These are phyloP conservation scores for Ophiocordyceps robertsii DNA, from an alignment of 2,329 filamentous ascomycete species.

Conservation along the genomic window DNA sequence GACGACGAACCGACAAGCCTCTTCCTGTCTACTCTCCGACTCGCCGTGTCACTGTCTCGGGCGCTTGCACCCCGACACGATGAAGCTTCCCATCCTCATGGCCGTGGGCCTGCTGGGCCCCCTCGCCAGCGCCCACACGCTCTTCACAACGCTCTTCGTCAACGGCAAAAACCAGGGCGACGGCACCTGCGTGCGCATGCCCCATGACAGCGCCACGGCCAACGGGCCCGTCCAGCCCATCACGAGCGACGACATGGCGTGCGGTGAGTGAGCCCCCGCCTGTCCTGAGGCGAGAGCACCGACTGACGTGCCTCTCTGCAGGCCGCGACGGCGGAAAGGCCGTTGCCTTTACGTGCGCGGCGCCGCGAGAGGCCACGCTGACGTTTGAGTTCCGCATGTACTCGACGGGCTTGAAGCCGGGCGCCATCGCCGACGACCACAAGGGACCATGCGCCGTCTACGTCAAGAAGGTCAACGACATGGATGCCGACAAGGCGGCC, in stretches of 20 bases:
- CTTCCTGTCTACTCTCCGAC: too few relatives aligned
- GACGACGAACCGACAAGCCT: too few relatives aligned
- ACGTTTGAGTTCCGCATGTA: slow-evolving; percentile 55
- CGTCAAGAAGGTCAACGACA: slow-evolving; percentile 53
- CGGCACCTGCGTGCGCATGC: slow-evolving; percentile 59
- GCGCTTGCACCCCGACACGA: slow-evolving; percentile 16
- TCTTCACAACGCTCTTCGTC: slow-evolving; percentile 51
- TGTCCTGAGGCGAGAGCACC: not conserved
- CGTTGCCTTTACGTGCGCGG: slow-evolving; percentile 35
- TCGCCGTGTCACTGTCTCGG: slow-evolving; percentile 6
- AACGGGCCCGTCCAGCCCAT: slow-evolving; percentile 46
- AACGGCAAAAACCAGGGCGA: slow-evolving; percentile 53
- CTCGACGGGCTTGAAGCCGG: slow-evolving; percentile 39
- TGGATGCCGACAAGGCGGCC: slow-evolving; percentile 34
- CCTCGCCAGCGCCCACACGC: slow-evolving; percentile 40
- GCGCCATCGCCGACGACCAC: slow-evolving; percentile 46
- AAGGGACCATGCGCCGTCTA: slow-evolving; percentile 62
- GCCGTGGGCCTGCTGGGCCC: slow-evolving; percentile 17
- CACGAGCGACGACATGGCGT: slow-evolving; percentile 51
- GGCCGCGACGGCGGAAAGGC: slow-evolving; percentile 28
- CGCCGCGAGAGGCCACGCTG: slow-evolving; percentile 37
- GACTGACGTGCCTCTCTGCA: slow-evolving; percentile 8
- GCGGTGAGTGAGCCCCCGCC: slow-evolving; percentile 40
- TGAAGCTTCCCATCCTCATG: slow-evolving; percentile 15
- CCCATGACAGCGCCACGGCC: slow-evolving; percentile 32